Evolutionary conservation across 768 basidiomycete genomes (phyloP).

Genomic region (Mycena kentingensis): DNA sequence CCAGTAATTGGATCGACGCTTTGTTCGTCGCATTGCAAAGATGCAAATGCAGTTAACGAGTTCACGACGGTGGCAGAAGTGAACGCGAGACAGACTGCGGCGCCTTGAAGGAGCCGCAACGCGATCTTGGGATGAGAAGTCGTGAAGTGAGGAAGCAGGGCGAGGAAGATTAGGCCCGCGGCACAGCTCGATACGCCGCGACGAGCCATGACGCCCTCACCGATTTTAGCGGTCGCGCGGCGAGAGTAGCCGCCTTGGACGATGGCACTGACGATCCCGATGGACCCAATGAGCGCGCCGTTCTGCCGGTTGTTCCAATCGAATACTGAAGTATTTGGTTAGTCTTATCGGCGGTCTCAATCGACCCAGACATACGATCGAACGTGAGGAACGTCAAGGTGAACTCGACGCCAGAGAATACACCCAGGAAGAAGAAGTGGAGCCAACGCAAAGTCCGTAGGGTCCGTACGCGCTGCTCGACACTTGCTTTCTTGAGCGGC

Average conservation of each 20-base stretch:
- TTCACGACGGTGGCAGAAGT: constrained; percentile 96
- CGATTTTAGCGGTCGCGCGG: constrained; percentile 68
- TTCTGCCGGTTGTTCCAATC: constrained; percentile 91
- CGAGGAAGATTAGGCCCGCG: constrained; percentile 68
- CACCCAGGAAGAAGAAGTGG: constrained; percentile 83
- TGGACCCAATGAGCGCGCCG: constrained; percentile 79
- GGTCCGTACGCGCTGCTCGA: constrained; percentile 53
- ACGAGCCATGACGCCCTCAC: constrained; percentile 82
- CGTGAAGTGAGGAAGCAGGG: constrained; percentile 64
- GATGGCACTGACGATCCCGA: constrained; percentile 87
- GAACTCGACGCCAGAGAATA: constrained; percentile 96
- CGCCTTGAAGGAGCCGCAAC: constrained; percentile 59
- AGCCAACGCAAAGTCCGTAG: constrained; percentile 64
- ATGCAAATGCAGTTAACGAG: constrained; percentile 87
- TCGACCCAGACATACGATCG: constrained; percentile 59
- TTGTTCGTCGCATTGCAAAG: constrained; percentile 84
- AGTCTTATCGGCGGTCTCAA: background rate
- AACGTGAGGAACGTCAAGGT: constrained; percentile 95
- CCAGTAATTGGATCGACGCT: constrained; percentile 56
- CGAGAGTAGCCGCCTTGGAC: constrained; percentile 96
- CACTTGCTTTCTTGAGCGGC: constrained; percentile 31
- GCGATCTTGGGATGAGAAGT: constrained; percentile 44
- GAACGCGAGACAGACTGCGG: constrained; percentile 86
- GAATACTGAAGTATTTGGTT: constrained; percentile 52
- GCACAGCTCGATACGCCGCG: constrained; percentile 78